Evolutionary conservation across 768 basidiomycete species (phyloP).

Genomic region (Pulveroboletus sp.): DNA sequence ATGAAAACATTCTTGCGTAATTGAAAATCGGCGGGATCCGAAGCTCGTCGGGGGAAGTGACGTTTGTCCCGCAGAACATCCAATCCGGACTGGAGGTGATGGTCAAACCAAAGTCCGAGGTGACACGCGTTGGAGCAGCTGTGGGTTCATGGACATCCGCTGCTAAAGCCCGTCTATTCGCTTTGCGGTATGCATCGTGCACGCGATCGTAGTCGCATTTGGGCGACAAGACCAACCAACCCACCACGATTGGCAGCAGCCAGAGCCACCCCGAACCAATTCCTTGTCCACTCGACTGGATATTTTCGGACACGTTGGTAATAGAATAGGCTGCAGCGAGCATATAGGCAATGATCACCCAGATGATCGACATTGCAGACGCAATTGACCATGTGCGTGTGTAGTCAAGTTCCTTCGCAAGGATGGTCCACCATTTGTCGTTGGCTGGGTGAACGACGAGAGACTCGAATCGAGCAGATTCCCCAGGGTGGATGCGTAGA

Average conservation of each 20-base stretch:
- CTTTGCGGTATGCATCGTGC: constrained; percentile 12
- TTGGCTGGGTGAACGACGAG: constrained; percentile 42
- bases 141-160: background rate
- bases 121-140: background rate
- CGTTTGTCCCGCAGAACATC: background rate
- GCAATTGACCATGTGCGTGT: constrained; percentile 40
- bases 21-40: constrained; percentile 24
- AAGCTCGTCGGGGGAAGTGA: constrained; percentile 22
- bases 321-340: constrained; percentile 15
- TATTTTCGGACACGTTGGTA: constrained; percentile 13
- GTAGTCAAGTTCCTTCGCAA: constrained; percentile 34
- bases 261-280: constrained; percentile 44
- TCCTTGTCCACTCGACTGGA: constrained; percentile 35
- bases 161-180: constrained; percentile 7
- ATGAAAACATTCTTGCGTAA: constrained; percentile 22
- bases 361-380: constrained; percentile 37
- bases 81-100: constrained; percentile 10
- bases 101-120: constrained; percentile 13
- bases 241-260: constrained; percentile 39
- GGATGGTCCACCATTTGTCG: constrained; percentile 41
- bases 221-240: constrained; percentile 41
- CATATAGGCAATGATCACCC: constrained; percentile 44
- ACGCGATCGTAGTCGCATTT: constrained; percentile 37
- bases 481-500: constrained; percentile 28
- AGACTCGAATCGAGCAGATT: constrained; percentile 33